phyloP scores from a whole-genome alignment of 306 rosid species.

The Echinosophora koreensis region DNA sequence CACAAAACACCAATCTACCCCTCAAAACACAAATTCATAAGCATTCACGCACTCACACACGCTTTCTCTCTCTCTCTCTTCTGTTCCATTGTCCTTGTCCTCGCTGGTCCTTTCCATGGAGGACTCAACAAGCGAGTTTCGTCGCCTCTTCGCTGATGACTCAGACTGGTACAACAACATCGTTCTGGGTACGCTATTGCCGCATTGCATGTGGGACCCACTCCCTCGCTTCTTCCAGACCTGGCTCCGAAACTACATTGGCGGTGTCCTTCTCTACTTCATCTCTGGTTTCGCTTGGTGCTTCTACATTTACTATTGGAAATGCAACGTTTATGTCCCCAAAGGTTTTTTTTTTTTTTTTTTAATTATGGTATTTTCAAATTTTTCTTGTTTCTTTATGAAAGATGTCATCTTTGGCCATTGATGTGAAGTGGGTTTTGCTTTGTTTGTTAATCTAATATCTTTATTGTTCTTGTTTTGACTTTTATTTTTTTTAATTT shows the following conservation, averaged over 20 bases:
- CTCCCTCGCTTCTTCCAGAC: constrained; percentile 79
- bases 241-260: constrained; percentile 90
- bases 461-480: not conserved
- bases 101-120: constrained; percentile 37
- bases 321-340: constrained; percentile 74
- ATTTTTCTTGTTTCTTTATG: not conserved
- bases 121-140: constrained; percentile 36
- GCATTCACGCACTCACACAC: not conserved
- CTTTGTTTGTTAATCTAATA: constrained; percentile 26
- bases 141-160: constrained; percentile 68
- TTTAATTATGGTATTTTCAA: no score
- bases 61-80: not conserved
- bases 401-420: constrained; percentile 5
- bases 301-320: constrained; percentile 76
- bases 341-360: constrained; percentile 55
- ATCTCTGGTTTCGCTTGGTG: constrained; percentile 80
- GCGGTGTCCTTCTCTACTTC: constrained; percentile 70
- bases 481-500: not conserved
- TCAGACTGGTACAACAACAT: constrained; percentile 71
- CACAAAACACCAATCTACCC: no score
- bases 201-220: constrained; percentile 56
- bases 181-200: constrained; percentile 66
- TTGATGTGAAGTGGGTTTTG: constrained; percentile 11
- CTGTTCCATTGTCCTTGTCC: not conserved
- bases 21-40: not conserved